A percentile compares a stretch with the other conserved stretches of the same genome.
Evolutionary conservation across 2,329 filamentous ascomycete species (phyloP).

Genomic region (Juglanconis juglandina): DNA sequence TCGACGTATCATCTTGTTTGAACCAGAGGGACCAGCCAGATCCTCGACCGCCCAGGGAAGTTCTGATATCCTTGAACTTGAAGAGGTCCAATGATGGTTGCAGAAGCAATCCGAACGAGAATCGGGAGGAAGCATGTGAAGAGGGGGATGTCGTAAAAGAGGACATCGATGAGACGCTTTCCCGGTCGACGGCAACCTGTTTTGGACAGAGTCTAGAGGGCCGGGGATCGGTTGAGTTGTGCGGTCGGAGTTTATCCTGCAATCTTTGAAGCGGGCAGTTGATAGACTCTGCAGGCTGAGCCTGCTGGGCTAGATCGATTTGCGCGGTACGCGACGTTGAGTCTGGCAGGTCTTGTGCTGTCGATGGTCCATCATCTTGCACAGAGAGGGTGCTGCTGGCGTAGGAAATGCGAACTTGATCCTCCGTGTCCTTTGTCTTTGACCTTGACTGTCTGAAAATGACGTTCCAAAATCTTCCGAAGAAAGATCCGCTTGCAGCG

Average conservation of each 20-base stretch:
- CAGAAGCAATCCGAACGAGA: slow-evolving; percentile 12
- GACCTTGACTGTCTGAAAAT: too few species aligned
- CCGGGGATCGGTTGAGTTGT: slow-evolving; percentile 14
- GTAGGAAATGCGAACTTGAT: background rate
- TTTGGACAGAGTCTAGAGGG: background rate
- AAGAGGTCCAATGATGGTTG: slow-evolving; percentile 12
- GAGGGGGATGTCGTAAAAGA: slow-evolving; percentile 4
- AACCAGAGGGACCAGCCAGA: slow-evolving; percentile 15
- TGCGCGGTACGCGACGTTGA: background rate
- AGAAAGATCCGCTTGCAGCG: background rate
- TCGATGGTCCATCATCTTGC: background rate
- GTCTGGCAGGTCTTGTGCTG: background rate
- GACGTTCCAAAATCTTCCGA: too few species aligned
- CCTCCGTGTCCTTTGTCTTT: background rate
- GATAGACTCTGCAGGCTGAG: background rate
- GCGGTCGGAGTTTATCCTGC: slow-evolving; percentile 6
- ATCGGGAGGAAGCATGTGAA: background rate
- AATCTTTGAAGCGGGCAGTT: slow-evolving; percentile 13
- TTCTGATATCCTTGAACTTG: slow-evolving; percentile 5
- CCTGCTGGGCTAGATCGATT: background rate
- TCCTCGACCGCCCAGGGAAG: background rate
- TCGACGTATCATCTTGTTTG: slow-evolving; percentile 6
- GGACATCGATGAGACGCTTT: slow-evolving; percentile 6
- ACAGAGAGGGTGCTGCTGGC: background rate
- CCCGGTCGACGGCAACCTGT: background rate